Percentiles rank a stretch among this genome's conserved stretches.
Conservation (phyloP, 441 rosid species). For the Brassica balearica region DNA sequence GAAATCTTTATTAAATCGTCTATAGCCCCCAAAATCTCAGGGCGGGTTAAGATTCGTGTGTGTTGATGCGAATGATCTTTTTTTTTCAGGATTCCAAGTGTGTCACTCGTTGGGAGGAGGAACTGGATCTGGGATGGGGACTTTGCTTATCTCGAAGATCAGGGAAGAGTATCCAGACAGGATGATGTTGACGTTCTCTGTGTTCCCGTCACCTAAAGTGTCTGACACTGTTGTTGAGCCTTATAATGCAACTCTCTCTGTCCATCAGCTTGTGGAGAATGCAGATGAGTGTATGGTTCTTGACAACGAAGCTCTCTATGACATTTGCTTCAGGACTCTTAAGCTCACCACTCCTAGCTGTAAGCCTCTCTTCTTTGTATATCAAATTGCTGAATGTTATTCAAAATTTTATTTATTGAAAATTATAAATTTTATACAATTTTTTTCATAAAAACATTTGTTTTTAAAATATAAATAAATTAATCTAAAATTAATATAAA, state of each 20-base stretch:
- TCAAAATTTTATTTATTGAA: too few species aligned
- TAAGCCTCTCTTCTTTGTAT: conserved; percentile 47
- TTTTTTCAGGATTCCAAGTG: conserved; percentile 51
- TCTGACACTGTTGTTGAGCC: conserved; percentile 99
- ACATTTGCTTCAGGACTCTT: conserved; percentile 88
- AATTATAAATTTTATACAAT: too few species aligned
- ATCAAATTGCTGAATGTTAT: not conserved
- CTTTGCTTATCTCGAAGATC: conserved; percentile 53
- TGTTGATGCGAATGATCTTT: conserved; percentile 13
- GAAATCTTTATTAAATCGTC: too few species aligned
- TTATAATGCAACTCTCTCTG: conserved; percentile 94
- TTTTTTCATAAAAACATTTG: too few species aligned
- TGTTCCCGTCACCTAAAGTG: conserved; percentile 93
- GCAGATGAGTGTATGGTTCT: conserved; percentile 99
- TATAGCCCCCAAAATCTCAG: too few species aligned
- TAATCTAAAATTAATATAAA: too few species aligned
- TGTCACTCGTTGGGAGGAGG: conserved; percentile 64
- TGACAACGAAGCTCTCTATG: conserved; percentile 89
- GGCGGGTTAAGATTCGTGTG: not conserved
- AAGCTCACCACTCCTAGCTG: conserved; percentile 75
- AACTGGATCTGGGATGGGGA: conserved; percentile 67
- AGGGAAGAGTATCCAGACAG: conserved; percentile 47
- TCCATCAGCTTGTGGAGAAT: conserved; percentile 93
- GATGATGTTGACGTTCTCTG: conserved; percentile 96
- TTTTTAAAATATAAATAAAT: too few species aligned